These are phyloP conservation scores for Penicillium canescens DNA, from an alignment of 495 filamentous ascomycete genomes.

Conservation along the genomic window DNA sequence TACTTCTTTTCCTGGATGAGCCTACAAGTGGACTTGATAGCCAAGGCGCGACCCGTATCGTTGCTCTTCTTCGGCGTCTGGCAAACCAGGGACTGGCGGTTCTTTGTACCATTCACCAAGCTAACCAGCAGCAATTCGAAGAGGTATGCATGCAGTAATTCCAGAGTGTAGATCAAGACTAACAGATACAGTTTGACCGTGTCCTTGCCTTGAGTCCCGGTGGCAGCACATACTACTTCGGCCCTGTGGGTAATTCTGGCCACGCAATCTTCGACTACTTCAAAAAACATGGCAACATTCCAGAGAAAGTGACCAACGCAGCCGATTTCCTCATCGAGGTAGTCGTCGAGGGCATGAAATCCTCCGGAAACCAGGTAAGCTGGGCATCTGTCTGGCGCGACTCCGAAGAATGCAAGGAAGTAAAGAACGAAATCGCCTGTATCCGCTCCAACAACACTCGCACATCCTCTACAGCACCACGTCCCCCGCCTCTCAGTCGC, in stretches of 20 bases:
- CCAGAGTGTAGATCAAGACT: constrained; percentile 64
- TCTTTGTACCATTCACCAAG: constrained; percentile 66
- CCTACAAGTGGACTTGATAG: constrained; percentile 74
- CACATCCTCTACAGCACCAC: constrained; percentile 54
- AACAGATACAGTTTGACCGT: constrained; percentile 60
- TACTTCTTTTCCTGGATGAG: constrained; percentile 73
- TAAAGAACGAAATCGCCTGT: constrained; percentile 62
- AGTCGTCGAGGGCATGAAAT: constrained; percentile 70
- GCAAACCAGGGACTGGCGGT: constrained; percentile 66
- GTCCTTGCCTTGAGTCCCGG: constrained; percentile 66
- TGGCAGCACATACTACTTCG: constrained; percentile 68
- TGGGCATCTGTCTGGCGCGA: constrained; percentile 80
- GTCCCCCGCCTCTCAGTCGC: constrained; percentile 63
- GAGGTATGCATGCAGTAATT: constrained; percentile 34
- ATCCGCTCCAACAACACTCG: constrained; percentile 53
- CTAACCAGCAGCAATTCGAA: constrained; percentile 81
- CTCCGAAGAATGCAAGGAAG: constrained; percentile 65
- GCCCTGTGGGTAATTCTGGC: constrained; percentile 62
- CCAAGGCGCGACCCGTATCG: constrained; percentile 72
- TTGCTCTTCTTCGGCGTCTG: constrained; percentile 69
- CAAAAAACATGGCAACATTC: constrained; percentile 38
- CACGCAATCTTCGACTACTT: constrained; percentile 54
- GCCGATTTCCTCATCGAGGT: constrained; percentile 91
- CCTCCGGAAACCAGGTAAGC: constrained; percentile 62
- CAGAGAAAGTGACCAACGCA: constrained; percentile 59